Conservation (phyloP, 306 rosid species). For the Canavalia gladiata region DNA sequence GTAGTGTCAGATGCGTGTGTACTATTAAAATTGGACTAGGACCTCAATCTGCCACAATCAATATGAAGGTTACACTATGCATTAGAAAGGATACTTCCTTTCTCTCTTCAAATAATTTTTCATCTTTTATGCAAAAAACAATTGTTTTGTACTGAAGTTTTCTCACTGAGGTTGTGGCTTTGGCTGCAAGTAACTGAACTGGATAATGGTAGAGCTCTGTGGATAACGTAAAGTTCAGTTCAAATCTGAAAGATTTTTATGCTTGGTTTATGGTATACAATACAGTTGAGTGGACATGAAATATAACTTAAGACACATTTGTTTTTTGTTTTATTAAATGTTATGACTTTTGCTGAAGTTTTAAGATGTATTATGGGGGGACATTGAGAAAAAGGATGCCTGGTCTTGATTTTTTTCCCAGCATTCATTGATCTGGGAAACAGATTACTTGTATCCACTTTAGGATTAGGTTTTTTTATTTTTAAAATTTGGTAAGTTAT, state of each 20-base stretch:
- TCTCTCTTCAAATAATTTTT: neutral
- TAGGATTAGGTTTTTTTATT: constrained; percentile 4
- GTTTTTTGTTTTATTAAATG: constrained; percentile 30
- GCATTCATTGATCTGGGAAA: constrained; percentile 15
- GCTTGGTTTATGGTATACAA: neutral
- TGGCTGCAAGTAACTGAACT: constrained; percentile 29
- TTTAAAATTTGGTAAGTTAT: neutral
- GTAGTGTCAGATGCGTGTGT: constrained; percentile 2
- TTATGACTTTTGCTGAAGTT: constrained; percentile 14
- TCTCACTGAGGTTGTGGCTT: constrained; percentile 25
- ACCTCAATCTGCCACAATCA: neutral
- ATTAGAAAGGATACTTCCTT: neutral
- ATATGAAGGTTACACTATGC: neutral
- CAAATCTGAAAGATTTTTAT: constrained; percentile 3
- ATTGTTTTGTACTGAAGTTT: neutral
- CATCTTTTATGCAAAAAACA: neutral
- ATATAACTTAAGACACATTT: neutral
- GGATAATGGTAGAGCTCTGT: neutral
- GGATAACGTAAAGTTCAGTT: constrained; percentile 29
- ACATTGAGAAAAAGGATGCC: constrained; percentile 24
- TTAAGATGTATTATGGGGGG: constrained; percentile 13
- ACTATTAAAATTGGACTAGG: constrained; percentile 6
- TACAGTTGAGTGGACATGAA: constrained; percentile 3
- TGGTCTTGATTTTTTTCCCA: neutral
- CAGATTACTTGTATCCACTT: constrained; percentile 9